Conservation (phyloP, 2,329 filamentous ascomycete genomes). For the Botryotinia convoluta region DNA sequence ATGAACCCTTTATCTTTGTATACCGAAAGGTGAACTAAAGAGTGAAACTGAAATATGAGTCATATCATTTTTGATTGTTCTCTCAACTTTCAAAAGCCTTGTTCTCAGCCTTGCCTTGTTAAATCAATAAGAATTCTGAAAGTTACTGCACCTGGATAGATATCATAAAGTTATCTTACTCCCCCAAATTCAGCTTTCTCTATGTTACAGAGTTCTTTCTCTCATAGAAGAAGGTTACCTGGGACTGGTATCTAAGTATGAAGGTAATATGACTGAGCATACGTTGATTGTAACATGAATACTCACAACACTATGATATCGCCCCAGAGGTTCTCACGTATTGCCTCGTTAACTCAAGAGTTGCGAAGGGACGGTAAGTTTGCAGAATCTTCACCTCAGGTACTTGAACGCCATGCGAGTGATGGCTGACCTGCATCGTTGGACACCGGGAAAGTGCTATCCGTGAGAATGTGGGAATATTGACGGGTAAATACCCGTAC, state of each 20-base stretch:
- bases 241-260: neutral
- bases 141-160: neutral
- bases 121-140: neutral
- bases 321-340: neutral
- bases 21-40: neutral
- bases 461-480: neutral
- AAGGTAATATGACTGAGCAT: neutral
- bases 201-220: neutral
- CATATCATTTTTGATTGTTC: neutral
- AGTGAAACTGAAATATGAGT: neutral
- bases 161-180: neutral
- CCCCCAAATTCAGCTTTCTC: neutral
- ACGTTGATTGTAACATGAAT: too few species aligned
- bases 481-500: neutral
- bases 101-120: neutral
- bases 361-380: neutral
- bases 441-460: neutral
- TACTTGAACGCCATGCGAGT: neutral
- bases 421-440: neutral
- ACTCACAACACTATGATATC: neutral
- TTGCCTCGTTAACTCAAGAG: neutral
- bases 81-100: neutral
- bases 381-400: too few species aligned
- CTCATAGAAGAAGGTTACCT: neutral
- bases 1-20: neutral